These are phyloP conservation scores for Annulohypoxylon stygium DNA, from an alignment of 495 filamentous ascomycete species.

Conservation along the genomic window DNA sequence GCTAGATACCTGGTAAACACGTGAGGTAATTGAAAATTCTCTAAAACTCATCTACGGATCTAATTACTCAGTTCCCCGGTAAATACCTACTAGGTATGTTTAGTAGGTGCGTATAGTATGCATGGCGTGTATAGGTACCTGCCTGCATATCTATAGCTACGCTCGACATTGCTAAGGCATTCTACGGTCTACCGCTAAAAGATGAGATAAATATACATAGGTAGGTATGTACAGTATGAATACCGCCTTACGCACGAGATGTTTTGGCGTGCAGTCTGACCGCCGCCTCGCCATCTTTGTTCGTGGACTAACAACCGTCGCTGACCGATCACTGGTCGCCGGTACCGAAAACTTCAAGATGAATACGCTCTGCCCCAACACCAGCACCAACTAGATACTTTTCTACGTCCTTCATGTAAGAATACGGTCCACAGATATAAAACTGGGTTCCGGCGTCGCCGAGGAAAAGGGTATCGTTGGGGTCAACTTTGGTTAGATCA, in stretches of 20 bases:
- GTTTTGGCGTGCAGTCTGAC: background rate
- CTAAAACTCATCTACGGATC: background rate
- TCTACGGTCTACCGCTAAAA: background rate
- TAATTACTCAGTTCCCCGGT: background rate
- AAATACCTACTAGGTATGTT: background rate
- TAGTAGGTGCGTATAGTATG: background rate
- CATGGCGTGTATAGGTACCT: too few relatives aligned
- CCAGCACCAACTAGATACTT: conserved; percentile 63
- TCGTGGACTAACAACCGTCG: background rate
- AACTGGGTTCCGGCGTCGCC: conserved; percentile 69
- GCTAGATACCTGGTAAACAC: background rate
- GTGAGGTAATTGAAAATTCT: background rate
- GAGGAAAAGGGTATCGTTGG: conserved; percentile 65
- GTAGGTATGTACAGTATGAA: conserved; percentile 10
- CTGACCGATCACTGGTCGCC: conserved; percentile 55
- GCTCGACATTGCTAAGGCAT: background rate
- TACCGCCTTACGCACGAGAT: background rate
- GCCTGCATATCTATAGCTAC: background rate
- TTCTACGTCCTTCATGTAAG: conserved; percentile 73
- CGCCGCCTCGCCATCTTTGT: conserved; percentile 1
- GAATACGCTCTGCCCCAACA: conserved; percentile 66
- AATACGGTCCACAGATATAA: conserved; percentile 75
- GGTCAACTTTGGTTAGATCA: conserved; percentile 66
- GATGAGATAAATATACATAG: background rate
- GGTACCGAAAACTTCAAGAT: conserved; percentile 77